These are phyloP conservation scores for Metschnikowia kunwiensis DNA, from an alignment of 805 yeast species.

Conservation along the genomic window DNA sequence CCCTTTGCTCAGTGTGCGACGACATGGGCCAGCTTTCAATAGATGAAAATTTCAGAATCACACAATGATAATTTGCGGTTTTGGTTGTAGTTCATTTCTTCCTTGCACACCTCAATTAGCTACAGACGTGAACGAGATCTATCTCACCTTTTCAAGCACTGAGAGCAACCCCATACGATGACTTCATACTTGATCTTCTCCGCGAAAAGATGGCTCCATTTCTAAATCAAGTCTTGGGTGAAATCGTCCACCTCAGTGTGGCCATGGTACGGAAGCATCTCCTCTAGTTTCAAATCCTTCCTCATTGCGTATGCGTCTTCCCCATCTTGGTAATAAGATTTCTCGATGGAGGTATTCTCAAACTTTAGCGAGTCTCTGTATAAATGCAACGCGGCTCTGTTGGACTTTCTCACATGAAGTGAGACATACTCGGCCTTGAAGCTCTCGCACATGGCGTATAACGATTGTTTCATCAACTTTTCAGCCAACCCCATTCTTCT, in stretches of 20 bases:
- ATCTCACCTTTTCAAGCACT: too few relatives aligned
- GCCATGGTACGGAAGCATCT: constrained; percentile 55
- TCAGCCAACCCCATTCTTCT: constrained; percentile 95
- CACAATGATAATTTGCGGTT: too few relatives aligned
- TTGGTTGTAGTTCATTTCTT: too few relatives aligned
- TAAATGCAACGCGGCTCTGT: constrained; percentile 89
- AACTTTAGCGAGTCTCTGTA: constrained; percentile 83
- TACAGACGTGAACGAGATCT: too few relatives aligned
- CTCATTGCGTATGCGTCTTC: constrained; percentile 98
- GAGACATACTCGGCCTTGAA: constrained; percentile 82
- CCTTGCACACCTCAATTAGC: too few relatives aligned
- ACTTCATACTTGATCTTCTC: too few relatives aligned
- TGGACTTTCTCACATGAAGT: constrained; percentile 89
- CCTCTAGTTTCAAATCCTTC: constrained; percentile 59
- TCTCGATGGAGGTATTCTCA: constrained; percentile 78
- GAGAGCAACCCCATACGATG: too few relatives aligned
- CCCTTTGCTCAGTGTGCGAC: too few relatives aligned
- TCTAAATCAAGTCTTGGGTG: constrained; percentile 29
- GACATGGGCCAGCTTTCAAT: too few relatives aligned
- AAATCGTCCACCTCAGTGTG: constrained; percentile 51
- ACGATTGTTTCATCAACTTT: constrained; percentile 78
- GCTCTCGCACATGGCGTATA: constrained; percentile 76
- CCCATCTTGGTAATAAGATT: constrained; percentile 91
- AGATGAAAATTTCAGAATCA: too few relatives aligned
- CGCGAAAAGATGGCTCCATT: too few relatives aligned